Evolutionary conservation across 1,284 basidiomycete genomes (phyloP), one percentile per base, ranked within the genome.

Genomic region (Porogramme epimiltina): DNA sequence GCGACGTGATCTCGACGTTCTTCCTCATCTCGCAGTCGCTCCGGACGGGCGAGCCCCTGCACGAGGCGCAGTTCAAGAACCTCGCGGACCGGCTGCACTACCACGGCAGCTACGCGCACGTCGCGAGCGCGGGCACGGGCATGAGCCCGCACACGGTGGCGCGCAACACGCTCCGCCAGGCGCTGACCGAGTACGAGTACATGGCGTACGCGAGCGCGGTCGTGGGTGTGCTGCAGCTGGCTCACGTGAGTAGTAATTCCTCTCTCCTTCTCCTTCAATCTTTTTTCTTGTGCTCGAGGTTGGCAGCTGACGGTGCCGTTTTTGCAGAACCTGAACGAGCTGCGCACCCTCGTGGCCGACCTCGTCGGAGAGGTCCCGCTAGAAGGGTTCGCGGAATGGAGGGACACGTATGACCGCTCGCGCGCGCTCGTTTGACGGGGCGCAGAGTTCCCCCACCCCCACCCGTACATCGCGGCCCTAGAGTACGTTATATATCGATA

Each of bases 361-460:
- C 64, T 81, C 6, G 79, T 77, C 55, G 78, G 78, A 2, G 77
- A 76, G 60, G 69, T 79, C 3, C 75, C 76, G 3, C 61, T 81
- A 31, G 62, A 66, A 45, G 78, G 78, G 2, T 79, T 75, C 53
- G 66, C 64, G 22, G 59, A 60, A 25, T 80, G 78, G 78, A 72
- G 56, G 47, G 61, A 65, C 31, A 56, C 61, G 47, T 66, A 64
- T 45, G 66, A 64, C 34, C 58, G 60, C 15, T 51, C 56, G 6
- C 64, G 62, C 38, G 37, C 51, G 6, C 24, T 54, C 8, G 58
- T 48, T 2, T 58, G 42, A 54, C 24, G 13, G 38, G 26, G 18
- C 16, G 15, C 16, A 31, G 25, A 9, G 33, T 25, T 31, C 6
- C 28, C 8, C 28, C 13, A 6, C 28, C 8, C 28, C 8, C 8